These are phyloP conservation scores for Sanghuangporus baumii DNA, from an alignment of 1,284 basidiomycete genomes.

Conservation along the genomic window DNA sequence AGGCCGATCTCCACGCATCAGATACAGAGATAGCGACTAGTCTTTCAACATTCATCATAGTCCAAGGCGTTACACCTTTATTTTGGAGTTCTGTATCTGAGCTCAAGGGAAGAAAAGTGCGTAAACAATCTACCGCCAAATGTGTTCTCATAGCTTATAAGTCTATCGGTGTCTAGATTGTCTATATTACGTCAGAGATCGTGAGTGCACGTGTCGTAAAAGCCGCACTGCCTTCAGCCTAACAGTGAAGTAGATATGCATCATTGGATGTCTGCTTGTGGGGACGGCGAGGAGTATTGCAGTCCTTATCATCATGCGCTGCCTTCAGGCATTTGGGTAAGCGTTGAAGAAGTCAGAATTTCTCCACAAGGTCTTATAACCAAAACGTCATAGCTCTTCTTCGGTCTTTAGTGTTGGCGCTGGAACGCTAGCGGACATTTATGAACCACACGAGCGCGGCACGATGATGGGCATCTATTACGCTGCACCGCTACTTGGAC, in stretches of 20 bases:
- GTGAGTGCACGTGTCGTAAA: slow-evolving; percentile 23
- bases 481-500: slow-evolving; percentile 54
- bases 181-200: slow-evolving; percentile 56
- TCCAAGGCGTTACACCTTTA: slow-evolving; percentile 68
- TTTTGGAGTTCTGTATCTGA: slow-evolving; percentile 74
- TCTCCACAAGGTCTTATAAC: not conserved
- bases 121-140: slow-evolving; percentile 20
- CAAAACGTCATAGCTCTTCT: slow-evolving; percentile 60
- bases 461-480: slow-evolving; percentile 78
- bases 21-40: slow-evolving; percentile 67
- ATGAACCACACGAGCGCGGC: slow-evolving; percentile 73
- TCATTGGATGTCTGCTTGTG: slow-evolving; percentile 58
- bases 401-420: slow-evolving; percentile 78
- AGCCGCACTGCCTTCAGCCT: not conserved
- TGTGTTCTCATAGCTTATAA: slow-evolving; percentile 5
- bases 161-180: slow-evolving; percentile 34
- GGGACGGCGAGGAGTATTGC: slow-evolving; percentile 56
- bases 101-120: slow-evolving; percentile 74
- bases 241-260: slow-evolving; percentile 31
- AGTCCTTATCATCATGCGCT: slow-evolving; percentile 69
- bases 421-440: slow-evolving; percentile 79
- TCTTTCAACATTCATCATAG: slow-evolving; percentile 72
- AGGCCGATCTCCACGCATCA: slow-evolving; percentile 58
- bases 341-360: slow-evolving; percentile 17
- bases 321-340: slow-evolving; percentile 62